A percentile compares a stretch with the other conserved stretches of the same genome.
phyloP scores from a whole-genome alignment of 345 rosid genomes.

The Pseudoturritis turrita region DNA sequence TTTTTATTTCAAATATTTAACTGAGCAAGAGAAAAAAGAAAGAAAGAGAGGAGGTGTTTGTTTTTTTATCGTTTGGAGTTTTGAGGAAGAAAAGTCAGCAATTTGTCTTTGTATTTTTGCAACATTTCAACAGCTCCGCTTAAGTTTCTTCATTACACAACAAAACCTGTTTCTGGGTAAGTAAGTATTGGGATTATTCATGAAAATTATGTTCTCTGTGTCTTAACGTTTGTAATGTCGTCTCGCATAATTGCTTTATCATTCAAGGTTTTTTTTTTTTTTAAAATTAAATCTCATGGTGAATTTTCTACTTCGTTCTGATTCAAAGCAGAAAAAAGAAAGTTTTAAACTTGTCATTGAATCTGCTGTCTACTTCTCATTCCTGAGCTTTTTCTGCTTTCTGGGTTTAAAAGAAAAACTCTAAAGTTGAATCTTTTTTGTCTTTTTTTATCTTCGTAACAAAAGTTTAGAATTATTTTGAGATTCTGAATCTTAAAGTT shows the following conservation, averaged over 20 bases:
- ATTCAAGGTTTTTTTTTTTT: not conserved
- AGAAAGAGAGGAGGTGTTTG: slow-evolving; percentile 15
- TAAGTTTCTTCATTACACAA: slow-evolving; percentile 8
- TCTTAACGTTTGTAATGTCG: not conserved
- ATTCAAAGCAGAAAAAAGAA: not conserved
- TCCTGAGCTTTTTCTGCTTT: slow-evolving; percentile 6
- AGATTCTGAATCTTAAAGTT: slow-evolving; percentile 30
- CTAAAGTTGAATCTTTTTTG: not conserved
- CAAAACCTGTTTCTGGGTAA: slow-evolving; percentile 3
- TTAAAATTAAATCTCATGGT: not conserved
- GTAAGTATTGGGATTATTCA: slow-evolving; percentile 18
- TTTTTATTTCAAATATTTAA: slow-evolving; percentile 23
- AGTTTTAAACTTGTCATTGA: not conserved
- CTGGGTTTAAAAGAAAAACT: not conserved
- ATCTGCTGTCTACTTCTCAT: slow-evolving; percentile 1
- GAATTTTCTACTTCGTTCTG: not conserved
- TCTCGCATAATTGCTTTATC: slow-evolving; percentile 18
- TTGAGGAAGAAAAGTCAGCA: slow-evolving; percentile 23
- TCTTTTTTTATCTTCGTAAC: not conserved
- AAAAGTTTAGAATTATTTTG: not conserved
- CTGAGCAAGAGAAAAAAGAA: not conserved
- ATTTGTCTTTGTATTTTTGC: slow-evolving; percentile 12
- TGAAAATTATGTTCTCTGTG: not conserved
- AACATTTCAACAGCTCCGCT: slow-evolving; percentile 21
- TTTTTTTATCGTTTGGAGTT: not conserved